A percentile compares a stretch with the other conserved stretches of the same genome.
These are phyloP conservation scores for Ogataea pilisensis DNA, from an alignment of 805 yeast species.

Conservation along the genomic window DNA sequence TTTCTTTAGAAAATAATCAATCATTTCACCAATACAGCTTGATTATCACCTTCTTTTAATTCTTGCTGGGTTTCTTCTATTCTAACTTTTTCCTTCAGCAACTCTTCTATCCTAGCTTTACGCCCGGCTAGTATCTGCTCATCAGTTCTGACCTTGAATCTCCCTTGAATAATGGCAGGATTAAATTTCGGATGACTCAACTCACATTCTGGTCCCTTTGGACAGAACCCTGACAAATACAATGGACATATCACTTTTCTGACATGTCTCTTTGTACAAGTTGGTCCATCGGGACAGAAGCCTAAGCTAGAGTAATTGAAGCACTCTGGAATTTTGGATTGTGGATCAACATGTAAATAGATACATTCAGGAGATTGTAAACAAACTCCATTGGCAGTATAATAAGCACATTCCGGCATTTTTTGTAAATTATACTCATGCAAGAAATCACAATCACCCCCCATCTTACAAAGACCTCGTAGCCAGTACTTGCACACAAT, in stretches of 20 bases:
- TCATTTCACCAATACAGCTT: no score
- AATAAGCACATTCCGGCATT: conserved; percentile 96
- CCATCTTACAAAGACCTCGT: conserved; percentile 94
- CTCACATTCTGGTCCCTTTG: conserved; percentile 76
- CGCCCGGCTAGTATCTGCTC: conserved; percentile 30
- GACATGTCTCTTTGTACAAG: conserved; percentile 77
- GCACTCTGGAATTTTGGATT: conserved; percentile 83
- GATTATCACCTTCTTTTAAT: conserved; percentile 5
- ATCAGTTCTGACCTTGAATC: conserved; percentile 42
- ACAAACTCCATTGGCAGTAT: conserved; percentile 77
- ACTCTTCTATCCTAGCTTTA: conserved; percentile 21
- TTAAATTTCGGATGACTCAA: conserved; percentile 81
- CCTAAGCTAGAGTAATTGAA: conserved; percentile 74
- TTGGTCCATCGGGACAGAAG: conserved; percentile 89
- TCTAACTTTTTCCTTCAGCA: conserved; percentile 18
- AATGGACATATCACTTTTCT: conserved; percentile 72
- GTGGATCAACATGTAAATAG: conserved; percentile 88
- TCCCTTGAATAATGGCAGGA: conserved; percentile 37
- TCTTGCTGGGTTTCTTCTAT: conserved; percentile 10
- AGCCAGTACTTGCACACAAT: conserved; percentile 99
- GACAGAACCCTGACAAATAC: conserved; percentile 89
- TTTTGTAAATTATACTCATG: conserved; percentile 92
- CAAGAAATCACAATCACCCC: conserved; percentile 91
- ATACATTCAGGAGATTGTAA: conserved; percentile 93
- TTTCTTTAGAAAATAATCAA: no score